phyloP scores from a whole-genome alignment of 1,284 basidiomycete genomes.

The Malassezia yamatoensis region DNA sequence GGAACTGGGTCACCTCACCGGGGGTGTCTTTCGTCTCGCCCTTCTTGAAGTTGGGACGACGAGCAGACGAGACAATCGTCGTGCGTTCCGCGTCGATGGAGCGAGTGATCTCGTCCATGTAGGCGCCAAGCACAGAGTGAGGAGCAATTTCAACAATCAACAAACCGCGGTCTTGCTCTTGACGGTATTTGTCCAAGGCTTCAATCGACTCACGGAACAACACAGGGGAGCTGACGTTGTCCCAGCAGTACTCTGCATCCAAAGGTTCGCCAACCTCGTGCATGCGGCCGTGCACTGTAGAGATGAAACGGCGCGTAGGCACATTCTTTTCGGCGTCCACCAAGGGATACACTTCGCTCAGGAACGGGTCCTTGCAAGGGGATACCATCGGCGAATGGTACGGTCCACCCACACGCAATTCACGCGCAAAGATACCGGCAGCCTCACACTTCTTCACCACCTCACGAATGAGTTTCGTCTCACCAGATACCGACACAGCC shows the following conservation, averaged over 20 bases:
- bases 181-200: constrained; percentile 11
- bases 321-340: constrained; percentile 14
- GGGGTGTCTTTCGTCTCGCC: constrained; percentile 17
- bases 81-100: constrained; percentile 12
- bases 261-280: constrained; percentile 8
- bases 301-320: constrained; percentile 17
- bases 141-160: constrained; percentile 19
- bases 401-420: constrained; percentile 18
- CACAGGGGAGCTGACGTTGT: constrained; percentile 18
- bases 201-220: constrained; percentile 20
- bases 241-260: constrained; percentile 20
- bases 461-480: constrained; percentile 8
- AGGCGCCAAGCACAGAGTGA: constrained; percentile 19
- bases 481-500: constrained; percentile 16
- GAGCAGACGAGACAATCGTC: constrained; percentile 13
- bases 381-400: constrained; percentile 20
- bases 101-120: constrained; percentile 17
- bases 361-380: constrained; percentile 17
- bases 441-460: constrained; percentile 15
- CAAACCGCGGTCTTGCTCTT: constrained; percentile 17
- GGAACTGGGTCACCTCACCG: constrained; percentile 16
- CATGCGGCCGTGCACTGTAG: constrained; percentile 16
- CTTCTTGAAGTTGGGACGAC: constrained; percentile 19
- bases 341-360: constrained; percentile 17
- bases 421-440: constrained; percentile 14